Conservation (phyloP, 1,284 basidiomycete genomes). For the Somion occarium region DNA sequence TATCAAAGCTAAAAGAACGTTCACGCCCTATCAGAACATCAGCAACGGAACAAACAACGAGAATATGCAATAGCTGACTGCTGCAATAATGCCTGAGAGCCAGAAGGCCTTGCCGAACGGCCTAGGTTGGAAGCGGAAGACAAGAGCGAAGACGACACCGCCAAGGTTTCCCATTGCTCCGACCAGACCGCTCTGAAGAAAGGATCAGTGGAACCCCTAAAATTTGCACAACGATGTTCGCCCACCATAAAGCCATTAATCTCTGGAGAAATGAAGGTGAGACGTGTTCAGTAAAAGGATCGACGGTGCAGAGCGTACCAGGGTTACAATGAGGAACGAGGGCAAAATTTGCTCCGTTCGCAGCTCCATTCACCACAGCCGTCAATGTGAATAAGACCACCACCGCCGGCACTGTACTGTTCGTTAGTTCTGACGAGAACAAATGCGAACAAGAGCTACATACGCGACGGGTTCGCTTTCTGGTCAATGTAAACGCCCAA, state of each 20-base stretch:
- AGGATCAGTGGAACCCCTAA: neutral
- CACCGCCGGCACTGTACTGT: constrained; percentile 19
- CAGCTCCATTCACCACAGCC: constrained; percentile 41
- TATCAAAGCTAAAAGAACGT: constrained; percentile 13
- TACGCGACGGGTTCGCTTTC: constrained; percentile 21
- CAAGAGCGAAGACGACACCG: constrained; percentile 44
- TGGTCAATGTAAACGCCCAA: constrained; percentile 42
- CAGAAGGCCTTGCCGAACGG: constrained; percentile 40
- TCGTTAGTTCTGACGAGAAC: neutral
- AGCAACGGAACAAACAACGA: neutral
- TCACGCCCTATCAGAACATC: constrained; percentile 14
- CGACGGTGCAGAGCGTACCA: constrained; percentile 29
- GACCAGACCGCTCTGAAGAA: constrained; percentile 40
- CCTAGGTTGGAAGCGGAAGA: constrained; percentile 45
- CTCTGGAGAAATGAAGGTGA: constrained; percentile 24
- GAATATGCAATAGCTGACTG: constrained; percentile 21
- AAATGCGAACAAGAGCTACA: constrained; percentile 3
- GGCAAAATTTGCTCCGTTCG: constrained; percentile 51
- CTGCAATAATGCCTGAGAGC: constrained; percentile 37
- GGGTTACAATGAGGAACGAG: constrained; percentile 51
- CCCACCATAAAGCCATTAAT: constrained; percentile 34
- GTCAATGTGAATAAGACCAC: constrained; percentile 29
- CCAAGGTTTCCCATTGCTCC: constrained; percentile 51
- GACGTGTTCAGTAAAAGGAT: constrained; percentile 12
- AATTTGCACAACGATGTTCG: neutral